These are phyloP conservation scores for Plantago rigida DNA, from an alignment of 305 asterid genomes.

Conservation along the genomic window DNA sequence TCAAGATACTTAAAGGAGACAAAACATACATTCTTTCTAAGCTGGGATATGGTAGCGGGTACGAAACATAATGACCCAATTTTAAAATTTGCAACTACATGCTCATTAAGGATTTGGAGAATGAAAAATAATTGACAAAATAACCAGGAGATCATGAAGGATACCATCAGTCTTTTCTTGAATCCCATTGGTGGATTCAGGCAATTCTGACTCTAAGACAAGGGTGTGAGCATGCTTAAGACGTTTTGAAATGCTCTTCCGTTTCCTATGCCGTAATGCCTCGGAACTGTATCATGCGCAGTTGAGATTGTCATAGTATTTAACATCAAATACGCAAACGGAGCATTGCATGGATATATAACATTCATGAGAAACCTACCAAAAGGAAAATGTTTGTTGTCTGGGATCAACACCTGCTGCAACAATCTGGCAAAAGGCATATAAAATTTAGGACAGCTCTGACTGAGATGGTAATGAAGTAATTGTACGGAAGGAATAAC, in stretches of 20 bases:
- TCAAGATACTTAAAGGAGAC: too few species aligned
- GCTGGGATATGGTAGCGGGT: too few species aligned
- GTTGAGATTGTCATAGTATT: slow-evolving; percentile 27
- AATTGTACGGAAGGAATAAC: slow-evolving; percentile 15
- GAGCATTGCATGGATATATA: slow-evolving; percentile 17
- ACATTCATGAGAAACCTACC: slow-evolving; percentile 41
- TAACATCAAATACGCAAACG: slow-evolving; percentile 16
- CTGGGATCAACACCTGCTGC: slow-evolving; percentile 87
- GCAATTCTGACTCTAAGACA: slow-evolving; percentile 52
- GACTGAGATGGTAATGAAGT: slow-evolving; percentile 11
- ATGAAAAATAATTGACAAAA: slow-evolving; percentile 9
- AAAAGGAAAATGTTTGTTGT: slow-evolving; percentile 71
- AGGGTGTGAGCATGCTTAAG: slow-evolving; percentile 73
- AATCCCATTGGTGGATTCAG: slow-evolving; percentile 41
- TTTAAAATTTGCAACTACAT: slow-evolving; percentile 13
- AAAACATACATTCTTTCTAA: too few species aligned
- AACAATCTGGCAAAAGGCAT: slow-evolving; percentile 48
- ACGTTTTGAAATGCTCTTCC: slow-evolving; percentile 39
- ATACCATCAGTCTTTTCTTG: slow-evolving; percentile 70
- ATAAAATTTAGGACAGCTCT: slow-evolving; percentile 20
- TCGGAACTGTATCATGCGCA: slow-evolving; percentile 52
- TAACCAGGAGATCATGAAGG: slow-evolving; percentile 20
- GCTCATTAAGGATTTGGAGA: slow-evolving; percentile 14
- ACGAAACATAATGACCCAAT: not conserved
- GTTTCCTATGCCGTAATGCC: slow-evolving; percentile 51